Base-by-base conservation (phyloP, 768 basidiomycete species). In the Boletus rubescentipes region DNA sequence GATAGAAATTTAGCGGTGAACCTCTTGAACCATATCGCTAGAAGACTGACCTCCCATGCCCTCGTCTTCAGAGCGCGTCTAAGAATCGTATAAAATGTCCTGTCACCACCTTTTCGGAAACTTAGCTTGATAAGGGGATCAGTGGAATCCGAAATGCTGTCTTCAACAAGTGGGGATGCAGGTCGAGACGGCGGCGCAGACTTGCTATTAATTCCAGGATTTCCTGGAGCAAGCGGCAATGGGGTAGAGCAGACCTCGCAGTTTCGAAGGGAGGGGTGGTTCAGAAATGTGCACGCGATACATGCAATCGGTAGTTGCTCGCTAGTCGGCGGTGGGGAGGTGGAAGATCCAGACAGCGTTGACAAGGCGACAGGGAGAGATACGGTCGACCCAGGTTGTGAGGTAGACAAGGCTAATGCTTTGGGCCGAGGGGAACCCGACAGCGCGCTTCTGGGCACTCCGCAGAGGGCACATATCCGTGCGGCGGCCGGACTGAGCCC, bases 21-120 rank as follows among this genome's bases (percentile, higher is more conserved):
- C 47, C 9, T 15, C 31, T n/a, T 18, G 21, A n/a, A 38, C 41
- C 31, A 49, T 30, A 15, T 37, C 12, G 9, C 16, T 20, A 29
- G 11, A 65, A 29, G 11, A 65, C 73, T 32, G 38, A 82, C 83
- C 77, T 89, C 85, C 94, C 94, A 96, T 34, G 79, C 80, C 66
- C 86, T 91, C 5, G 79, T 76, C 57, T 82, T 78, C 45, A 96
- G 65, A 40, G 84, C 81, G 18, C 82, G 77, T 69, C 88, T 91
- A 35, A 98, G 75, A 11, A 81, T 78, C 16, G 81, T 75, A 69
- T 99, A 98, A 60, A 93, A 89, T 1, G 79, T 61, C 69, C 89
- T 89, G 67, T 90, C 93, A 0, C 95, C 95, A 4, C 95, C 93
- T 67, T 85, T 91, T 39, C 96, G 79, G 69, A 99, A 98, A 70